phyloP scores from a whole-genome alignment of 345 rosid genomes.

The Acer saccharum region DNA sequence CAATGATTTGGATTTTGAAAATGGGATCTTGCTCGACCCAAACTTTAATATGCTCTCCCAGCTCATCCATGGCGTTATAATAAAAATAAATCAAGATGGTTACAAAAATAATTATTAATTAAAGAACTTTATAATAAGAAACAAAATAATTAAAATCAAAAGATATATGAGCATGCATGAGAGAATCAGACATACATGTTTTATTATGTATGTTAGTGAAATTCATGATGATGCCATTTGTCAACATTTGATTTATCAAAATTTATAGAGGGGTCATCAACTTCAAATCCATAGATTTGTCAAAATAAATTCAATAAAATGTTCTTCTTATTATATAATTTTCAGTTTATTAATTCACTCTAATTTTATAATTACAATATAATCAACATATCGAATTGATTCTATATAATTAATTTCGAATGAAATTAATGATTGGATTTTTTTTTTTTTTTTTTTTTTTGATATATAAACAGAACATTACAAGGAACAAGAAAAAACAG shows the following conservation, averaged over 20 bases:
- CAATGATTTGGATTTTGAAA: slow-evolving; percentile 58
- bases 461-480: too few species aligned
- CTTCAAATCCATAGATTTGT: neutral
- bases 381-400: neutral
- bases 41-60: slow-evolving; percentile 54
- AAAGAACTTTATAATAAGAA: neutral
- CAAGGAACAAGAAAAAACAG: too few species aligned
- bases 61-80: slow-evolving; percentile 49
- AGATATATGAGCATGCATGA: neutral
- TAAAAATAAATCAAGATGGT: slow-evolving; percentile 19
- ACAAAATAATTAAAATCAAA: slow-evolving; percentile 5
- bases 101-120: neutral
- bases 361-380: too few species aligned
- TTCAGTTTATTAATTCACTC: neutral
- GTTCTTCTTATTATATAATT: too few species aligned
- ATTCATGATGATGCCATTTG: too few species aligned
- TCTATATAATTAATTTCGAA: too few species aligned
- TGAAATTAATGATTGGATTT: too few species aligned
- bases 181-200: neutral
- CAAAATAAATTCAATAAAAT: too few species aligned
- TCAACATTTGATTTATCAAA: too few species aligned
- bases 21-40: slow-evolving; percentile 42
- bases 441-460: too few species aligned
- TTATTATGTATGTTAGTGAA: neutral
- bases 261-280: neutral